Conservation (phyloP, 2,329 filamentous ascomycete genomes). For the Fusarium begoniae region DNA sequence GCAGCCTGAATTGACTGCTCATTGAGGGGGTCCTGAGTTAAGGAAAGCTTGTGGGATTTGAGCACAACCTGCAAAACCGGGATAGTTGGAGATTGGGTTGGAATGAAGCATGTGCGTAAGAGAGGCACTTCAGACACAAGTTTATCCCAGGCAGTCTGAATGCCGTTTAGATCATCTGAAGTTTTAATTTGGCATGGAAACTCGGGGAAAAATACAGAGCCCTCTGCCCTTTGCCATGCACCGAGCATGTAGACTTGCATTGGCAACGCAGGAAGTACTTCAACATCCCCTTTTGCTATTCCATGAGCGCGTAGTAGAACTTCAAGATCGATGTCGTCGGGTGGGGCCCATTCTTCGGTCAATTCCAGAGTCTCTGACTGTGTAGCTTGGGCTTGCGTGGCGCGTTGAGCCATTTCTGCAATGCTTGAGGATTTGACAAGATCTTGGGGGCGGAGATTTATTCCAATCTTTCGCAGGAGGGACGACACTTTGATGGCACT, state of each 20-base stretch:
- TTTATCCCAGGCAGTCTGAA: slow-evolving; percentile 69
- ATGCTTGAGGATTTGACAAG: slow-evolving; percentile 75
- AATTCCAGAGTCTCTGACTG: background rate
- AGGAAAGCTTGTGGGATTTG: slow-evolving; percentile 22
- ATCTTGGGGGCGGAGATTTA: slow-evolving; percentile 74
- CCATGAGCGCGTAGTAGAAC: slow-evolving; percentile 51
- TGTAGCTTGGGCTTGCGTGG: background rate
- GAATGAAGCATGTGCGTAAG: slow-evolving; percentile 73
- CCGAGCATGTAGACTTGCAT: slow-evolving; percentile 85
- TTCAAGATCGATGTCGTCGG: slow-evolving; percentile 51
- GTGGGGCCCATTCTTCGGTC: slow-evolving; percentile 41
- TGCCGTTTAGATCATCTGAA: slow-evolving; percentile 45
- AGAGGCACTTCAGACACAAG: slow-evolving; percentile 68
- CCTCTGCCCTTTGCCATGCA: slow-evolving; percentile 74
- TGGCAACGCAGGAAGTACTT: slow-evolving; percentile 75
- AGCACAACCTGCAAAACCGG: slow-evolving; percentile 73
- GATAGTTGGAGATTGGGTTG: slow-evolving; percentile 54
- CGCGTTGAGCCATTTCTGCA: slow-evolving; percentile 64
- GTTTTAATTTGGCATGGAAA: slow-evolving; percentile 70
- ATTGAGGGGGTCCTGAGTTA: background rate
- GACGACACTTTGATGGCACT: slow-evolving; percentile 85
- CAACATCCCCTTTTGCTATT: slow-evolving; percentile 57
- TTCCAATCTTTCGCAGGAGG: slow-evolving; percentile 69
- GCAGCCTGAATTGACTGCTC: background rate
- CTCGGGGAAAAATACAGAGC: slow-evolving; percentile 75